These are phyloP conservation scores for Periconia sp. DNA, from an alignment of 2,329 filamentous ascomycete genomes.

Conservation along the genomic window DNA sequence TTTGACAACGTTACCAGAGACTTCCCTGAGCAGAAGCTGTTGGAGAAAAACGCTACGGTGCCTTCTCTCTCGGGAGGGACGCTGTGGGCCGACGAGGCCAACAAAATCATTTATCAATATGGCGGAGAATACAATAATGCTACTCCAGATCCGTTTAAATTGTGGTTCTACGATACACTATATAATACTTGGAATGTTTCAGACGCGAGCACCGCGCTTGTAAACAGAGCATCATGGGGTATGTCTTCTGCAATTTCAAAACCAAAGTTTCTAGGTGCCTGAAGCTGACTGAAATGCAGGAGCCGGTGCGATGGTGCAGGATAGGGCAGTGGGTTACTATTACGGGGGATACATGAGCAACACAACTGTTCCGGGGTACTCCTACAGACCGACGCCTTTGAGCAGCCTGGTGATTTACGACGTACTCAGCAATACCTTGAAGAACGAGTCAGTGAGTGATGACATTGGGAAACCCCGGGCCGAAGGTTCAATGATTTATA, in stretches of 20 bases:
- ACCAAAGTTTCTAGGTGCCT: too few relatives aligned
- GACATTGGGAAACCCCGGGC: conserved; percentile 53
- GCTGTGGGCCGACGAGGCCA: conserved; percentile 60
- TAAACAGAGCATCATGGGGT: conserved; percentile 16
- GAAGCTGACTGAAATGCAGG: conserved; percentile 30
- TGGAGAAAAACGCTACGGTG: conserved; percentile 59
- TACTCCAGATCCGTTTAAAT: conserved; percentile 46
- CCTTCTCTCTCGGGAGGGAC: conserved; percentile 49
- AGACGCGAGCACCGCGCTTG: conserved; percentile 4
- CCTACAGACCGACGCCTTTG: conserved; percentile 46
- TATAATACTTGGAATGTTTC: conserved; percentile 53
- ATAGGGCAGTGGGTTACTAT: conserved; percentile 55
- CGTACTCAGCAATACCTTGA: conserved; percentile 54
- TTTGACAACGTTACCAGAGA: conserved; percentile 39
- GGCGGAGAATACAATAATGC: conserved; percentile 54
- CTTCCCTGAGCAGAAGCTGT: conserved; percentile 55
- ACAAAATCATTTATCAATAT: conserved; percentile 62
- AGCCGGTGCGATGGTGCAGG: conserved; percentile 54
- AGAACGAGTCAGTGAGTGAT: conserved; percentile 56
- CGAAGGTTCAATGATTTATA: conserved; percentile 60
- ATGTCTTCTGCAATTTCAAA: not conserved
- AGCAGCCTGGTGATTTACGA: conserved; percentile 56
- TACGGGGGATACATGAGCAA: conserved; percentile 62
- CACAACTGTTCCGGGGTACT: conserved; percentile 53
- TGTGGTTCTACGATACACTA: conserved; percentile 59